These are phyloP conservation scores for Nicotiana paniculata DNA, from an alignment of 257 asterid species.

Conservation along the genomic window DNA sequence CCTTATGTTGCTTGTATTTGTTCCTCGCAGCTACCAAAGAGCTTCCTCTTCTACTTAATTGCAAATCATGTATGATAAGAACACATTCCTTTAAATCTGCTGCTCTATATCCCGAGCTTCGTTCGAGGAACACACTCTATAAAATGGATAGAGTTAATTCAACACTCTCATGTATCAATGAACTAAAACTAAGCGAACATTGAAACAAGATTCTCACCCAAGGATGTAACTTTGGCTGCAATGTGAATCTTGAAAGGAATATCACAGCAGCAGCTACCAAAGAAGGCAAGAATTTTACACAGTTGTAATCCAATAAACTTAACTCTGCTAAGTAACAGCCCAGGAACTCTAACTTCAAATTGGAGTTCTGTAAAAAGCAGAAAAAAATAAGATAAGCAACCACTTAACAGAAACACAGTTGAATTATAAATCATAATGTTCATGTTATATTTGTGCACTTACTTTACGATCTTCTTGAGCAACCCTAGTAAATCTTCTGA, in stretches of 20 bases:
- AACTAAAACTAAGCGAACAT: background rate
- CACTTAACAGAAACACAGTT: background rate
- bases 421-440: background rate
- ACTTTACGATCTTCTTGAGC: slow-evolving; percentile 56
- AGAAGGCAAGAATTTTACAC: slow-evolving; percentile 74
- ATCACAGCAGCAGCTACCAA: slow-evolving; percentile 70
- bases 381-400: background rate
- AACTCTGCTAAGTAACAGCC: slow-evolving; percentile 75
- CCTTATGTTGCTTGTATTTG: slow-evolving; percentile 79
- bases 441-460: slow-evolving; percentile 1
- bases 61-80: slow-evolving; percentile 58
- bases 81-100: slow-evolving; percentile 63
- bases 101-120: slow-evolving; percentile 53
- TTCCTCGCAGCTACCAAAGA: slow-evolving; percentile 60
- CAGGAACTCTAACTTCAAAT: slow-evolving; percentile 65
- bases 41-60: slow-evolving; percentile 45
- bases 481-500: slow-evolving; percentile 49
- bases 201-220: slow-evolving; percentile 42
- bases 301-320: slow-evolving; percentile 70
- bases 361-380: slow-evolving; percentile 30
- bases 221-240: slow-evolving; percentile 51
- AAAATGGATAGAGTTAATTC: background rate
- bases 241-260: slow-evolving; percentile 66
- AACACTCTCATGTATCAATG: background rate
- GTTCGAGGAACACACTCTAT: slow-evolving; percentile 35